These are phyloP conservation scores for Hypoxylon subgilvum DNA, from an alignment of 495 filamentous ascomycete species.

Conservation along the genomic window DNA sequence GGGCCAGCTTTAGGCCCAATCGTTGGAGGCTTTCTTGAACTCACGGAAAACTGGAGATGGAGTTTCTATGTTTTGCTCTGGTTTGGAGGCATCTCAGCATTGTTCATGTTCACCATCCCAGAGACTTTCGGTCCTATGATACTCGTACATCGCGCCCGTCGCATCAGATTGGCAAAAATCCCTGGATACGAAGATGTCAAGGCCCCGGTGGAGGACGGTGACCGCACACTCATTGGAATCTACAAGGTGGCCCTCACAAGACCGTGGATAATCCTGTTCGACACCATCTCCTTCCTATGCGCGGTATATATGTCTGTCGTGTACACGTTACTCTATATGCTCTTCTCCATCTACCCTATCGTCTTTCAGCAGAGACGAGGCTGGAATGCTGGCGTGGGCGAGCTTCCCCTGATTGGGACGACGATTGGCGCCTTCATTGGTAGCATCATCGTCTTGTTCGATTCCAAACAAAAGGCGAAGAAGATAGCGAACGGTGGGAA, in stretches of 20 bases:
- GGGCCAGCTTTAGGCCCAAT: slow-evolving; percentile 62
- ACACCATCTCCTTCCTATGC: slow-evolving; percentile 54
- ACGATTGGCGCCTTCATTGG: slow-evolving; percentile 48
- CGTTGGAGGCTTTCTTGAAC: slow-evolving; percentile 56
- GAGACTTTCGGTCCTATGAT: slow-evolving; percentile 72
- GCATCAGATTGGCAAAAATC: slow-evolving; percentile 46
- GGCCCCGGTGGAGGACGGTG: slow-evolving; percentile 50
- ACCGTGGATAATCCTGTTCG: slow-evolving; percentile 51
- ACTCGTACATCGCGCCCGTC: slow-evolving; percentile 65
- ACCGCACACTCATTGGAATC: slow-evolving; percentile 49
- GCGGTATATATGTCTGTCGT: slow-evolving; percentile 60
- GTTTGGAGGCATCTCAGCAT: slow-evolving; percentile 46
- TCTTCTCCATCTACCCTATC: slow-evolving; percentile 59
- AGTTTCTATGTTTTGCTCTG: slow-evolving; percentile 56
- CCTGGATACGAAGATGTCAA: slow-evolving; percentile 54
- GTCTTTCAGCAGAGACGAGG: slow-evolving; percentile 59
- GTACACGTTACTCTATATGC: slow-evolving; percentile 61
- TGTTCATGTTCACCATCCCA: slow-evolving; percentile 60
- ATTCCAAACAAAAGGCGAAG: slow-evolving; percentile 35
- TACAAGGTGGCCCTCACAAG: slow-evolving; percentile 58
- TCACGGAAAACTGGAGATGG: slow-evolving; percentile 56
- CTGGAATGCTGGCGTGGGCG: slow-evolving; percentile 62
- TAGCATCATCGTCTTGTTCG: slow-evolving; percentile 46
- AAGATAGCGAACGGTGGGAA: slow-evolving; percentile 35
- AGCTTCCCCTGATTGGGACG: slow-evolving; percentile 56